Conservation (phyloP, 345 rosid genomes). For the Diplotaxis tenuifolia region DNA sequence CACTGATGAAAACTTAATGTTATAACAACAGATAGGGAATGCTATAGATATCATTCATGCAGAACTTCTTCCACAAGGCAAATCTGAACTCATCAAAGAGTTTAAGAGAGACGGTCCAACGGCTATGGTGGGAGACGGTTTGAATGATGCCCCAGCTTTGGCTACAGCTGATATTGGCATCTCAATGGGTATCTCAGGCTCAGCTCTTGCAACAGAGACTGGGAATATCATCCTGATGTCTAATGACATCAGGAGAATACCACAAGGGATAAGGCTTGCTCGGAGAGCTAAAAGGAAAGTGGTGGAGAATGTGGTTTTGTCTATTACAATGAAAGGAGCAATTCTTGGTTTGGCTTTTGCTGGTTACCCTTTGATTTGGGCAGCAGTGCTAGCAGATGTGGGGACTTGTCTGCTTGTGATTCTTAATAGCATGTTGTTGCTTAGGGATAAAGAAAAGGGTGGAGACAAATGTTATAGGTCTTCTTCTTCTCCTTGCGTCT, state of each 20-base stretch:
- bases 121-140: conserved; percentile 85
- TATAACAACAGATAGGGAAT: conserved; percentile 55
- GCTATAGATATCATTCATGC: conserved; percentile 57
- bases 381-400: conserved; percentile 83
- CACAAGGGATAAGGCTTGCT: conserved; percentile 60
- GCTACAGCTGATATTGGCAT: conserved; percentile 89
- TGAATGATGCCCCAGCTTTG: conserved; percentile 93
- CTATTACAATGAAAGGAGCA: conserved; percentile 59
- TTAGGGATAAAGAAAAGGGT: conserved; percentile 30
- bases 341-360: conserved; percentile 70
- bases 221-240: conserved; percentile 81
- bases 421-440: conserved; percentile 71
- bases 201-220: conserved; percentile 84
- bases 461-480: conserved; percentile 29
- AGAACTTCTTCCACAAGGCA: conserved; percentile 82
- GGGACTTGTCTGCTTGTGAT: conserved; percentile 89
- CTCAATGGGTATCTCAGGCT: conserved; percentile 90
- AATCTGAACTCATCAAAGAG: conserved; percentile 48
- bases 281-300: conserved; percentile 63
- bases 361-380: conserved; percentile 87
- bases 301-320: conserved; percentile 57
- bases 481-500: not conserved
- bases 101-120: conserved; percentile 59
- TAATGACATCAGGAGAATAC: conserved; percentile 71
- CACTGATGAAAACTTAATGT: conserved; percentile 1